A percentile compares a stretch with the other conserved stretches of the same genome.
Conservation (phyloP, 352 stramenopile genomes). For the Peronosclerospora sorghi region DNA sequence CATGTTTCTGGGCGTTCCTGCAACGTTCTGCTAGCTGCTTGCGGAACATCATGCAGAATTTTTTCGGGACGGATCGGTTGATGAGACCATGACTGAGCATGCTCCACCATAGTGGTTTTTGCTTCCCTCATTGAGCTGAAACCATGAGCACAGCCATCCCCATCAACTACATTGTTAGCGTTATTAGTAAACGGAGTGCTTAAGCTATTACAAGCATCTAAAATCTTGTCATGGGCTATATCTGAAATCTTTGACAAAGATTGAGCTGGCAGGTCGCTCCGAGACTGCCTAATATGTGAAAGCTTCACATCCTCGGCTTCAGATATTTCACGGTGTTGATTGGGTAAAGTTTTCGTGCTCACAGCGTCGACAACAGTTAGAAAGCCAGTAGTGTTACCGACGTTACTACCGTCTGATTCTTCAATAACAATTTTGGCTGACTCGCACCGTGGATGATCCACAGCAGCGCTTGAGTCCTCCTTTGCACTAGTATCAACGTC, state of each 20-base stretch:
- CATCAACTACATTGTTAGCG: not conserved
- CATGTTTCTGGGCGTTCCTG: not conserved
- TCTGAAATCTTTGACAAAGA: not conserved
- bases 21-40: not conserved
- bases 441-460: not conserved
- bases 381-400: not conserved
- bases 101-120: not conserved
- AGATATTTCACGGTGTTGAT: not conserved
- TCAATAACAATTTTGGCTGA: not conserved
- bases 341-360: not conserved
- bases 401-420: not conserved
- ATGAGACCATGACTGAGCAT: not conserved
- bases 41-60: not conserved
- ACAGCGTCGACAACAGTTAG: not conserved
- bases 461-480: not conserved
- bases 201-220: not conserved
- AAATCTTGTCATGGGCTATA: not conserved
- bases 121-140: not conserved
- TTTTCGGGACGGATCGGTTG: not conserved
- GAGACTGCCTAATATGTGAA: not conserved
- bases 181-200: not conserved
- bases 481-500: not conserved
- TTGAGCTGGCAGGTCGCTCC: conserved; percentile 8
- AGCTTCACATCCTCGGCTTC: not conserved
- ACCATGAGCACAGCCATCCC: not conserved